Percentiles rank a stretch among this genome's conserved stretches.
These are phyloP conservation scores for Hemisphaericaspora nanyangensis DNA, from an alignment of 805 yeast species.

Conservation along the genomic window DNA sequence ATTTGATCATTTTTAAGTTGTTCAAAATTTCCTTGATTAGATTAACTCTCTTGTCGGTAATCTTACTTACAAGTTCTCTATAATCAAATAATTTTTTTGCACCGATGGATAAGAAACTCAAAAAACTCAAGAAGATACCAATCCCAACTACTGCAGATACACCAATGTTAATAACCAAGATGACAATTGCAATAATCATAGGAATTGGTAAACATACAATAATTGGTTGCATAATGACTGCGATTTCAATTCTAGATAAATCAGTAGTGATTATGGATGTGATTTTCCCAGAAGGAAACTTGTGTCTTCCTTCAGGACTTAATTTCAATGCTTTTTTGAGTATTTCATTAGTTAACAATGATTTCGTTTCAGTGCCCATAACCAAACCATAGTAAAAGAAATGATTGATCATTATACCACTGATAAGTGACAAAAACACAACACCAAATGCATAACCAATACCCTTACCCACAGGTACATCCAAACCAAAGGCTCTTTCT, in stretches of 20 bases:
- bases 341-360: slow-evolving; percentile 64
- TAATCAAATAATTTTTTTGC: slow-evolving; percentile 48
- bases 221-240: slow-evolving; percentile 58
- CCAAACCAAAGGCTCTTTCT: slow-evolving; percentile 15
- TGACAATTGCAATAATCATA: slow-evolving; percentile 53
- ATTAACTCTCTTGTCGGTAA: slow-evolving; percentile 70
- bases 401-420: slow-evolving; percentile 43
- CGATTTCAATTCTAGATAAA: slow-evolving; percentile 69
- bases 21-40: slow-evolving; percentile 69
- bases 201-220: slow-evolving; percentile 58
- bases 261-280: slow-evolving; percentile 76
- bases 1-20: slow-evolving; percentile 75
- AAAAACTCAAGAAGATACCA: slow-evolving; percentile 39
- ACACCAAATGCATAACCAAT: slow-evolving; percentile 34
- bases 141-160: slow-evolving; percentile 67
- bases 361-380: slow-evolving; percentile 63
- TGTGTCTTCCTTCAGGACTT: slow-evolving; percentile 49
- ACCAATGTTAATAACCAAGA: slow-evolving; percentile 63
- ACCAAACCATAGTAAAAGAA: slow-evolving; percentile 54
- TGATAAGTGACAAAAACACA: slow-evolving; percentile 9
- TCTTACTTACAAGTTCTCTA: slow-evolving; percentile 50
- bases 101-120: slow-evolving; percentile 39
- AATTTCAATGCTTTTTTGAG: slow-evolving; percentile 61
- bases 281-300: slow-evolving; percentile 60
- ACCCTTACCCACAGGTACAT: slow-evolving; percentile 19